Base-by-base conservation (phyloP, 108 stramenopile genomes). In the Mayamaea pseudoterrestris region DNA sequence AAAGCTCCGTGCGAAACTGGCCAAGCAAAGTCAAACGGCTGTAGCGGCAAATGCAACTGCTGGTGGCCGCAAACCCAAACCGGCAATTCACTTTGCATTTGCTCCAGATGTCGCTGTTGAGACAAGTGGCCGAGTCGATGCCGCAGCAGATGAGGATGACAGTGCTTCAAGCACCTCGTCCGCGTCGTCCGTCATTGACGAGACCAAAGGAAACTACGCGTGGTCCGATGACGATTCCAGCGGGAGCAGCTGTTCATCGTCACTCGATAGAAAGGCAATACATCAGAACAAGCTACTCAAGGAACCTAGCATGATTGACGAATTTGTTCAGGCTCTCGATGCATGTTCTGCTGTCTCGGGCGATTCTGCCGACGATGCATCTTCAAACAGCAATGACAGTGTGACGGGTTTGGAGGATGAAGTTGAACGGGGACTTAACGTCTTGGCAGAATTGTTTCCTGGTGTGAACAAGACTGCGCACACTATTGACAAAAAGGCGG, bases 61-160 rank as follows among this genome's bases (percentile, higher is more conserved):
- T 30, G 5, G 57, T 58, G 46, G 44, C 42, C 25, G 44, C 32
- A 30, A 21, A 37, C 44, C 57, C 62, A 44, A 76, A 78, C 62
- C 58, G 83, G 21, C 74, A 69, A 11, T 66, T 81, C 26, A 79
- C 74, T 44, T 48, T 81, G 50, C 71, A 72, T 26, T 82, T 77
- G n/a, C n/a, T 54, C 48, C 36, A 8, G 37, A 51, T 0, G 49
- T 48, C 25, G 58, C 35, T 11, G 47, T 35, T 29, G 24, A 47
- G 17, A 5, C 45, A 23, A 9, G 35, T 6, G 29, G 25, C 5
- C 26, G 14, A 3, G 46, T 21, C 21, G 36, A 35, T 28, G 11
- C 47, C 0, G 18, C 37, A 39, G 37, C 37, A 6, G 5, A 3
- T 8, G 5, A 18, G 37, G 37, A 39, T 39, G 37, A 18, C 5